A percentile compares a stretch with the other conserved stretches of the same genome.
phyloP scores from a whole-genome alignment of 148 eudicot species.

The Limonium bicolor region DNA sequence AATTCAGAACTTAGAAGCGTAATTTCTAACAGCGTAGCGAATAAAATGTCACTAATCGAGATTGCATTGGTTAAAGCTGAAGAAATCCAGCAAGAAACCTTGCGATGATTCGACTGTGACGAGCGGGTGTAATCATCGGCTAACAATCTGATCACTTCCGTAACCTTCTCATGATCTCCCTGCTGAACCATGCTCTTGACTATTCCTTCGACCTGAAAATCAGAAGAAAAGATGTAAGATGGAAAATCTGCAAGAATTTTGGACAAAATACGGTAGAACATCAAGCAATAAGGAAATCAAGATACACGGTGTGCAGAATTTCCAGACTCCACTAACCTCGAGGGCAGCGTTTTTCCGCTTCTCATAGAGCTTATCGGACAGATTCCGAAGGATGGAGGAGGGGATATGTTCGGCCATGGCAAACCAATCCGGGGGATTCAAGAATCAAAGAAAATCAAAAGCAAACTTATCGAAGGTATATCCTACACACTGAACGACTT shows the following conservation, averaged over 20 bases:
- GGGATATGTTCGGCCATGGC: slow-evolving; percentile 69
- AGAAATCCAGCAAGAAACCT: slow-evolving; percentile 16
- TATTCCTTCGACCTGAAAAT: slow-evolving; percentile 75
- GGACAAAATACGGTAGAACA: neutral
- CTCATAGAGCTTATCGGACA: slow-evolving; percentile 89
- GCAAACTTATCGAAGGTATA: too few species aligned
- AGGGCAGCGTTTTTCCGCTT: slow-evolving; percentile 97
- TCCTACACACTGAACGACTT: too few species aligned
- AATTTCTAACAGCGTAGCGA: neutral
- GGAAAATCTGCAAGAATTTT: too few species aligned
- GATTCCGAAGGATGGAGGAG: slow-evolving; percentile 60
- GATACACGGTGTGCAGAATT: neutral
- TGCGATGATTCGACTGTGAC: slow-evolving; percentile 80
- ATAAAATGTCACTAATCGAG: neutral
- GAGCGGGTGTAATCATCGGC: slow-evolving; percentile 60
- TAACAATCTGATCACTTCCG: slow-evolving; percentile 71
- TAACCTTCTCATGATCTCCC: slow-evolving; percentile 78
- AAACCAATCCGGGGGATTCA: neutral
- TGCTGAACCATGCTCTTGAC: slow-evolving; percentile 55
- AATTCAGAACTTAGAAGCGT: neutral
- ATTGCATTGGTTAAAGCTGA: neutral
- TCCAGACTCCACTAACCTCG: slow-evolving; percentile 41
- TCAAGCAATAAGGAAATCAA: slow-evolving; percentile 1
- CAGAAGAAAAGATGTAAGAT: neutral
- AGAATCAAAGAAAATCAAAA: neutral